A percentile compares a stretch with the other conserved stretches of the same genome.
These are phyloP conservation scores for Leccinum laetum DNA, from an alignment of 1,284 basidiomycete species.

Conservation along the genomic window DNA sequence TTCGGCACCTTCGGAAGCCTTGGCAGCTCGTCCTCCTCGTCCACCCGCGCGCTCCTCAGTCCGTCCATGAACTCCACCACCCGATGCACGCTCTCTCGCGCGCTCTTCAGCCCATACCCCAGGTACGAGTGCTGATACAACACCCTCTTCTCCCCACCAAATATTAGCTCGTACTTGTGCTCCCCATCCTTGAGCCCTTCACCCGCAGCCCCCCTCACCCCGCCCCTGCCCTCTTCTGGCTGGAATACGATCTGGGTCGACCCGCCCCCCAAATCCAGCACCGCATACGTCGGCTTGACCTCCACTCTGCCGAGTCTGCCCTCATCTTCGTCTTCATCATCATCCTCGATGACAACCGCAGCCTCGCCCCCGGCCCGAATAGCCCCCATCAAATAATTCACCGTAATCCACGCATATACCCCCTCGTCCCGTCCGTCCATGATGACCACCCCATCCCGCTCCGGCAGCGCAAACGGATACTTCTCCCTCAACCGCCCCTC, in stretches of 20 bases:
- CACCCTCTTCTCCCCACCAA: constrained; percentile 70
- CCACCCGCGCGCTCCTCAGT: constrained; percentile 32
- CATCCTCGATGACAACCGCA: constrained; percentile 16
- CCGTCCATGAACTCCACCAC: constrained; percentile 87
- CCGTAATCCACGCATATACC: constrained; percentile 98
- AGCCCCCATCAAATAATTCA: constrained; percentile 87
- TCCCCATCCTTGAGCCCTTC: constrained; percentile 78
- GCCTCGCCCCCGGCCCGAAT: constrained; percentile 57
- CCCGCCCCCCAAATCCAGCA: constrained; percentile 95
- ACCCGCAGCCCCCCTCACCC: constrained; percentile 37
- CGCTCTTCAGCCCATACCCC: constrained; percentile 95
- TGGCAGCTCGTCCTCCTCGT: constrained; percentile 4
- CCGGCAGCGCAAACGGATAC: constrained; percentile 77
- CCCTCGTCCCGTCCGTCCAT: constrained; percentile 99
- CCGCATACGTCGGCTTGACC: constrained; percentile 72
- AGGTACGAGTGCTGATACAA: constrained; percentile 97
- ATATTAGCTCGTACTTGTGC: constrained; percentile 88
- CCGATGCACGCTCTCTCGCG: constrained; percentile 83
- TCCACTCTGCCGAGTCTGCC: neutral
- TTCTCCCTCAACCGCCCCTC: constrained; percentile 56
- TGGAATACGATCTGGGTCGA: constrained; percentile 99
- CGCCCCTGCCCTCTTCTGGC: constrained; percentile 55
- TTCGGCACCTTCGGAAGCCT: constrained; percentile 44
- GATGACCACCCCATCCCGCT: constrained; percentile 71
- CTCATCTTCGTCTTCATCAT: neutral